Conservation (phyloP, 164 flowering plant genomes). For the Stephania japonica region DNA sequence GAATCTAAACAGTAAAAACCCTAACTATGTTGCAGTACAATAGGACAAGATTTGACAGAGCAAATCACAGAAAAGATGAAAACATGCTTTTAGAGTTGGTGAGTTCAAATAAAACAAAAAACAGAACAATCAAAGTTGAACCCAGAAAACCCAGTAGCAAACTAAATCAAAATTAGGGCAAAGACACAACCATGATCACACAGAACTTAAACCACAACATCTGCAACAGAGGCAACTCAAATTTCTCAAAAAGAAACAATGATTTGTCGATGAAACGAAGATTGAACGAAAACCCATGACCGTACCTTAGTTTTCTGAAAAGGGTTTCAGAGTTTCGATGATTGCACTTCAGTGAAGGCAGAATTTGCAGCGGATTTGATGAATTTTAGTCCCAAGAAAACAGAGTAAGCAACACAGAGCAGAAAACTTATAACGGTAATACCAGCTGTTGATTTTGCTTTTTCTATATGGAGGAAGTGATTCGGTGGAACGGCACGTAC, state of each 20-base stretch:
- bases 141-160: too few species aligned
- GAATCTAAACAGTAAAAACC: too few species aligned
- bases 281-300: background rate
- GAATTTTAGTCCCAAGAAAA: too few species aligned
- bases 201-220: too few species aligned
- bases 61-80: background rate
- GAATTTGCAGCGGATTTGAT: background rate
- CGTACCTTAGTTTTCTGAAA: background rate
- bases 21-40: background rate
- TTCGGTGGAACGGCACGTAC: background rate
- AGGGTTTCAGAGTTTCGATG: background rate
- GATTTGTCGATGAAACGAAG: background rate
- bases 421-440: too few species aligned
- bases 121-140: too few species aligned
- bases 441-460: too few species aligned
- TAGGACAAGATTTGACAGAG: background rate
- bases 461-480: background rate
- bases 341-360: background rate
- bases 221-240: background rate
- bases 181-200: too few species aligned
- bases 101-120: too few species aligned
- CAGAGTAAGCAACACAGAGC: too few species aligned
- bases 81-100: background rate
- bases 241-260: background rate
- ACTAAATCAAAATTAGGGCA: too few species aligned